Base-by-base conservation (phyloP, 1,139 yeast genomes). In the Taphrina populina region DNA sequence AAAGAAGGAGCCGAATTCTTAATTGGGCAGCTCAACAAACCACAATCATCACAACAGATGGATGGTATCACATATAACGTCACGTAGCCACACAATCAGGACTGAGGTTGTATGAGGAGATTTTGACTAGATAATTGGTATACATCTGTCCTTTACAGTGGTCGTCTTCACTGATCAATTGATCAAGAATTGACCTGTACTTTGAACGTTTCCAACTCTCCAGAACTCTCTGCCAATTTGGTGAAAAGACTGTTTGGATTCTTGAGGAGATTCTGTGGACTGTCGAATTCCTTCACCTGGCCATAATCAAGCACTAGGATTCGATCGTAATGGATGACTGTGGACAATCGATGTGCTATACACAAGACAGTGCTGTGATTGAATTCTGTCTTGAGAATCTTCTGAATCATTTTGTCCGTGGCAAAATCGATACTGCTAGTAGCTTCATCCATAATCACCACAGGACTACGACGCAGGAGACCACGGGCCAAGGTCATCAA, bases 391-490 rank as follows among this genome's bases (percentile, higher is more conserved):
- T 97, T 80, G 60, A 92, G 88, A 0, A 97, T 88, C 61, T 80
- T 79, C 71, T 92, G 97, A 64, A 92, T 87, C 71, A 82, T 80
- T 10, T 95, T 83, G 71, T 92, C 97, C 0, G 96, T 86, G 61
- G 84, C 84, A 69, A 88, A 90, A 71, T 92, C 97, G 66, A 92
- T 88, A 0, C 96, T 88, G 2, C 96, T 95, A 17, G 97, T 92
- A 1, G 97, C 97, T 73, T 92, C 98, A 69, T 92, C 97, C 62
- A 92, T 76, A 62, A 92, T 74, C 64, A 92, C 81, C 54, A 92
- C 83, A 71, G 86, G 88, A 30, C 97, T 96, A 53, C 83, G 75
- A 69, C 85, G 84, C 63, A 92, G 76, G 62, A 92, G 75, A 0
- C 97, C 87, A 68, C 98, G 79, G 1, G 95, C 96, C 60, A 92